A percentile compares a stretch with the other conserved stretches of the same genome.
Conservation (phyloP, 2,329 filamentous ascomycete species). For the Parastagonospora avenae region DNA sequence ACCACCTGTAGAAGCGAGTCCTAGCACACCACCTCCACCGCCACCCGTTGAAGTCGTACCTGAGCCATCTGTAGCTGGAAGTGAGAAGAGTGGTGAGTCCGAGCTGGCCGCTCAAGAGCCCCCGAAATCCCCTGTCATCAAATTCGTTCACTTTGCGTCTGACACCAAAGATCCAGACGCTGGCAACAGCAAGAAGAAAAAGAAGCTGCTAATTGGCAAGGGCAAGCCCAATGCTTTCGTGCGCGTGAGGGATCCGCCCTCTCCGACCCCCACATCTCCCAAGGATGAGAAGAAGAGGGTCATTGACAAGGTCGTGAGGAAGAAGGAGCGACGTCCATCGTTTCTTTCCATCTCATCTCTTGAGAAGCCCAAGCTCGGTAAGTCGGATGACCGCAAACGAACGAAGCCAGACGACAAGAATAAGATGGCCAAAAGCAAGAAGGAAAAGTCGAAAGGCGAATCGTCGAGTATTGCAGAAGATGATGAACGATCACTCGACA, state of each 20-base stretch:
- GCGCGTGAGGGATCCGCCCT: conserved; percentile 32
- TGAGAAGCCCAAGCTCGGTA: conserved; percentile 29
- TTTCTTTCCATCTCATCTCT: conserved; percentile 21
- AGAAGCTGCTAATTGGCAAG: conserved; percentile 28
- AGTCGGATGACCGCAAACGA: conserved; percentile 32
- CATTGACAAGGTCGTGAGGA: conserved; percentile 24
- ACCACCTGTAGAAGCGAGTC: conserved; percentile 5
- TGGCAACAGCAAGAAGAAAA: conserved; percentile 35
- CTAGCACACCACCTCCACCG: conserved; percentile 14
- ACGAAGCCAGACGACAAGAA: conserved; percentile 32
- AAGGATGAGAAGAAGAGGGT: conserved; percentile 40
- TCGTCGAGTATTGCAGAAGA: conserved; percentile 12
- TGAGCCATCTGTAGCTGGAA: conserved; percentile 21
- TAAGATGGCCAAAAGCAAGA: conserved; percentile 27
- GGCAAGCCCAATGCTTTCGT: conserved; percentile 40
- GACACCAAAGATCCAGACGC: conserved; percentile 46
- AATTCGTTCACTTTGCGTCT: conserved; percentile 45
- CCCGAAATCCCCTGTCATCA: conserved; percentile 37
- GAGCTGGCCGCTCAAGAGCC: conserved; percentile 41
- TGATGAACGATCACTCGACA: conserved; percentile 22
- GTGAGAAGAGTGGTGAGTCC: conserved; percentile 46
- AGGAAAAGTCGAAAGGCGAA: conserved; percentile 14
- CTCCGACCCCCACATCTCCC: conserved; percentile 21
- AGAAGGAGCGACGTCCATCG: conserved; percentile 26
- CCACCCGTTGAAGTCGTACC: conserved; percentile 12